These are phyloP conservation scores for Bryoerythrophyllum caledonicum DNA, from an alignment of 225 moss, liverwort and hornwort species.

Conservation along the genomic window DNA sequence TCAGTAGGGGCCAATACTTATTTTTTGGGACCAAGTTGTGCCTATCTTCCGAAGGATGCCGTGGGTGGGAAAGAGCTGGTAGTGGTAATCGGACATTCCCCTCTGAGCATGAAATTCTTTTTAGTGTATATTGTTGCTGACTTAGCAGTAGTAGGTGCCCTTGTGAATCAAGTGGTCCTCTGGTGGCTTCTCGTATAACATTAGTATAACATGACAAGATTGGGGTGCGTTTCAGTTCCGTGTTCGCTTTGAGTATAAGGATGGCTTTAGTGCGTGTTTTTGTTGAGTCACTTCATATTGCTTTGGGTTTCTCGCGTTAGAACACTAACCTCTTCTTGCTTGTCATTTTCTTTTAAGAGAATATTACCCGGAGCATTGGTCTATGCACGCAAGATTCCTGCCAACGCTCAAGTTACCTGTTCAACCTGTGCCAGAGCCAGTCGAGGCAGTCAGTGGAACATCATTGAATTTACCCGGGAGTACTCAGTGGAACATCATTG, in stretches of 20 bases:
- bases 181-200: not conserved
- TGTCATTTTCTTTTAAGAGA: not conserved
- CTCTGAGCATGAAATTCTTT: slow-evolving; percentile 6
- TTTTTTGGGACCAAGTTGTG: slow-evolving; percentile 27
- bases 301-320: too few relatives aligned
- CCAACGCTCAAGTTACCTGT: not conserved
- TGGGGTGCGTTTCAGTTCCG: not conserved
- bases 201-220: too few relatives aligned
- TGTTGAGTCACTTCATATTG: not conserved
- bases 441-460: not conserved
- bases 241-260: not conserved
- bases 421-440: not conserved
- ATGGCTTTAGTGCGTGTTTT: slow-evolving; percentile 10
- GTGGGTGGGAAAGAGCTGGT: not conserved
- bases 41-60: slow-evolving; percentile 4
- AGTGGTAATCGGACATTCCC: not conserved
- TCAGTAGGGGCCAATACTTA: not conserved
- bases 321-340: too few relatives aligned
- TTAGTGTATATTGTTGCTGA: slow-evolving; percentile 20
- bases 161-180: not conserved
- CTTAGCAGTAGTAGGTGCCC: not conserved
- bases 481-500: not conserved
- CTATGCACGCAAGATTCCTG: not conserved
- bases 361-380: not conserved
- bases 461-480: not conserved